Evolutionary conservation across 2,329 filamentous ascomycete species (phyloP).

Genomic region (Arthroderma uncinatum): DNA sequence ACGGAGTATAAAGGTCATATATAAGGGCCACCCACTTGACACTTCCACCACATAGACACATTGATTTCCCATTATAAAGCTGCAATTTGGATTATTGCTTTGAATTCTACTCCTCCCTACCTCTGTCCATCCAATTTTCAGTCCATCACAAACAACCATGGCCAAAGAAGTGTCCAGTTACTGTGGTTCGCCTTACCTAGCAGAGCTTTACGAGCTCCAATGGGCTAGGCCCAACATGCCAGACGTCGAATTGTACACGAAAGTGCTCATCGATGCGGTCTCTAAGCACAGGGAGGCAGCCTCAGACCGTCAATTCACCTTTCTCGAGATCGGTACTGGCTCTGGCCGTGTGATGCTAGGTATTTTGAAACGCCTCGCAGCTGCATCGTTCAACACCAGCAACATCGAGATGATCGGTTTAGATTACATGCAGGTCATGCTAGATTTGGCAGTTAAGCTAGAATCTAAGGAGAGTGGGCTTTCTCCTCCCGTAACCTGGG

Average conservation of each 20-base stretch:
- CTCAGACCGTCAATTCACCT: neutral
- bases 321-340: neutral
- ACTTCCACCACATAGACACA: too few relatives aligned
- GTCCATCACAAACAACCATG: neutral
- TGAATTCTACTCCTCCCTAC: too few relatives aligned
- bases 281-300: neutral
- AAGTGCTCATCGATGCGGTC: neutral
- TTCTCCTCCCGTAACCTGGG: neutral
- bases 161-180: neutral
- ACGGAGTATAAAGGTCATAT: too few relatives aligned
- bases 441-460: neutral
- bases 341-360: neutral
- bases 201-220: neutral
- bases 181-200: neutral
- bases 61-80: too few relatives aligned
- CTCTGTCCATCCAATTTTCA: neutral
- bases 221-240: neutral
- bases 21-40: too few relatives aligned
- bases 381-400: neutral
- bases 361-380: neutral
- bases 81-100: too few relatives aligned
- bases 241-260: neutral
- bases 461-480: neutral
- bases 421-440: neutral
- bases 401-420: neutral